These are phyloP conservation scores for Tetrahymena borealis DNA, from an alignment of 73 alveolate species.

Conservation along the genomic window DNA sequence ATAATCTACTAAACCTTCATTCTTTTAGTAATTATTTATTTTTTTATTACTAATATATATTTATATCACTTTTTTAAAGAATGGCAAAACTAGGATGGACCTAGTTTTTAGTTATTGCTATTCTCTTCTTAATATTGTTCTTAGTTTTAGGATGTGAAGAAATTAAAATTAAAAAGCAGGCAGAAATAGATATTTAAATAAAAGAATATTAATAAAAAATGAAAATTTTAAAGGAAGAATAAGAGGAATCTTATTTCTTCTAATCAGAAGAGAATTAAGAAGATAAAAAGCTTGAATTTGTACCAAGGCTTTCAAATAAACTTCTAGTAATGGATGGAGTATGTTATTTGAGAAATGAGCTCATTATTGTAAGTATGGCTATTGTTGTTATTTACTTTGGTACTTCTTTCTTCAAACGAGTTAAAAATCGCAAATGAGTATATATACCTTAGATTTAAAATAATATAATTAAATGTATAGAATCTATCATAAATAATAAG, in stretches of 20 bases:
- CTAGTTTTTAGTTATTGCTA: neutral
- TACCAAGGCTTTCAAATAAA: neutral
- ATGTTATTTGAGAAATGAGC: neutral
- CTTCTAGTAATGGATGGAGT: neutral
- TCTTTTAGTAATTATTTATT: neutral
- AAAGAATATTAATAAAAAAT: neutral
- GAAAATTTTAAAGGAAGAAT: neutral
- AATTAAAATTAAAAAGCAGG: neutral
- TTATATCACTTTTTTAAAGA: neutral
- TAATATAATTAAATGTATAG: no score
- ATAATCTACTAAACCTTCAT: neutral
- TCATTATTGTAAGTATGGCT: neutral
- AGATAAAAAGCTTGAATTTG: neutral
- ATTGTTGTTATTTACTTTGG: neutral
- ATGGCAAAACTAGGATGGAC: neutral
- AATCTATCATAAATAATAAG: no score
- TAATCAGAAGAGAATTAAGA: neutral
- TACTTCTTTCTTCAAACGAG: neutral
- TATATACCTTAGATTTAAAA: no score
- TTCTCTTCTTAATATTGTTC: neutral
- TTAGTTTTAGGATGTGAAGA: neutral
- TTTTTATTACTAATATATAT: neutral
- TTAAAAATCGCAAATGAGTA: neutral
- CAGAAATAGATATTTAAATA: neutral
- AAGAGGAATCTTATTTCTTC: neutral